Evolutionary conservation across 495 filamentous ascomycete species (phyloP), one percentile per base, ranked within the genome.

Genomic region (Tricharina praecox): DNA sequence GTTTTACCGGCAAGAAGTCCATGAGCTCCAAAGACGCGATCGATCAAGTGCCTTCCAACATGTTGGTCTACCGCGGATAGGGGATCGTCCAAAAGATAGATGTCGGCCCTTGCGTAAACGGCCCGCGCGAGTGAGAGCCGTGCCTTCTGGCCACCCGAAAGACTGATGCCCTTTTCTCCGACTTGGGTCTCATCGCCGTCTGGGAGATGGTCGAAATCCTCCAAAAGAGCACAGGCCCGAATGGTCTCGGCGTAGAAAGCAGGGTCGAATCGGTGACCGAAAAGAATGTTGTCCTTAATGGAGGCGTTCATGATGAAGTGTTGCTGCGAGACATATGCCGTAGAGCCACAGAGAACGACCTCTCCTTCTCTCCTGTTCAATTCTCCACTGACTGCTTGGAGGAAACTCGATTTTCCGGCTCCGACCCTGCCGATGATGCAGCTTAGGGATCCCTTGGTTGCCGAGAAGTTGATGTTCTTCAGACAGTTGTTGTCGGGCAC

Each of bases 231-330:
- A 59, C 92, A 99, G 18, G 92, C 92, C 62, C 92, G 82, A 3
- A 99, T 71, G 1, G 92, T 94, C 47, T 78, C 77, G 37, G 95
- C 84, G 63, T 99, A 99, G 67, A 99, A 99, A 39, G 74, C 67
- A 2, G 90, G 82, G 66, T 99, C 88, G 70, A 82, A 96, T 33
- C 85, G 78, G 66, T 96, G 84, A 3, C 92, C 92, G 59, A 99
- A 99, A 4, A 95, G 71, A 57, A 99, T 94, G 56, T 99, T 99
- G 53, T 99, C 92, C 45, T 80, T 79, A 23, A 96, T 86, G 38
- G 79, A 90, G 4, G 92, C 88, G 57, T 96, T 99, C 87, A 94
- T 96, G 30, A 99, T 79, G 88, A 92, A 99, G 20, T 85, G 63
- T 54, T 81, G 74, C 63, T 99, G 92, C 18, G 85, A 81, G 52